Conservation (phyloP, 2,329 filamentous ascomycete species). For the Penicillium sp. region DNA sequence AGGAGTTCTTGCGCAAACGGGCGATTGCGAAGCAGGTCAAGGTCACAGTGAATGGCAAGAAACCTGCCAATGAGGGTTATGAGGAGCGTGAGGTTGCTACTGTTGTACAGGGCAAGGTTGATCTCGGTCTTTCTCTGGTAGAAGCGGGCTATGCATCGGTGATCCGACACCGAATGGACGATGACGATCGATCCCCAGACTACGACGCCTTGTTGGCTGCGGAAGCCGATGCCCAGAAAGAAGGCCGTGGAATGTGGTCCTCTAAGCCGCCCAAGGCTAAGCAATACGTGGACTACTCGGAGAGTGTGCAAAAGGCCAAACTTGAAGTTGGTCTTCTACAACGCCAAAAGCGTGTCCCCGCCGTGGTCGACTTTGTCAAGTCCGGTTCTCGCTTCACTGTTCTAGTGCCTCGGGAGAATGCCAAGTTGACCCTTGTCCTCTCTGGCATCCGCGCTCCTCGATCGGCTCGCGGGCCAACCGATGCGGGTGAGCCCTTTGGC, state of each 20-base stretch:
- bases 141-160: constrained; percentile 91
- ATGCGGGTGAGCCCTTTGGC: constrained; percentile 85
- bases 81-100: constrained; percentile 94
- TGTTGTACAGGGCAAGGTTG: constrained; percentile 74
- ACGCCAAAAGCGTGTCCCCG: constrained; percentile 85
- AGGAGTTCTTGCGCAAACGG: constrained; percentile 90
- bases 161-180: constrained; percentile 89
- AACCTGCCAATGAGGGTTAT: constrained; percentile 81
- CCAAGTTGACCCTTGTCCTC: constrained; percentile 91
- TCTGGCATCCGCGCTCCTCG: constrained; percentile 86
- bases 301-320: constrained; percentile 91
- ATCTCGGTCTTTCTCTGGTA: constrained; percentile 77
- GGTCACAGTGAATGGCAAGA: constrained; percentile 81
- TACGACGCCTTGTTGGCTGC: constrained; percentile 61
- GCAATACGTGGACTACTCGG: constrained; percentile 82
- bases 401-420: constrained; percentile 82
- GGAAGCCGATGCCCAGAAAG: constrained; percentile 63
- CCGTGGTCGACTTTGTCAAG: constrained; percentile 94
- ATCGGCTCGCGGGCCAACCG: constrained; percentile 72
- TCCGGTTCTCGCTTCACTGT: constrained; percentile 92
- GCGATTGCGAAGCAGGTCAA: constrained; percentile 94
- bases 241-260: constrained; percentile 92
- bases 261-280: constrained; percentile 77
- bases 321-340: constrained; percentile 82
- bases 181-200: constrained; percentile 86